phyloP scores from a whole-genome alignment of 2,329 filamentous ascomycete genomes.

The Meredithiella fracta region DNA sequence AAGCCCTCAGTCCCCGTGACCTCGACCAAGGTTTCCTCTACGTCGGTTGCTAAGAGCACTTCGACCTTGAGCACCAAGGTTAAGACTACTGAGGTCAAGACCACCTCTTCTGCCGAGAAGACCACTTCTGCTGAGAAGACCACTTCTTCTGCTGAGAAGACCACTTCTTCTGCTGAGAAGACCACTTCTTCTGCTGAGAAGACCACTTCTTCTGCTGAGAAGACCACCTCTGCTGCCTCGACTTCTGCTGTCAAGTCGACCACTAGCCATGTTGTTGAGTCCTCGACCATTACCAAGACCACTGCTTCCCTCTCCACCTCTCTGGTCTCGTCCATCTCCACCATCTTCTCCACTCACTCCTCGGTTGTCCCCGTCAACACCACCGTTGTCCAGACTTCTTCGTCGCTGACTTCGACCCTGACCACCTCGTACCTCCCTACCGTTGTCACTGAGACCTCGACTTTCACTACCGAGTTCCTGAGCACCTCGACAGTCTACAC shows the following conservation, averaged over 20 bases:
- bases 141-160: neutral
- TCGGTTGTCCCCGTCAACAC: conserved; percentile 12
- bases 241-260: conserved; percentile 14
- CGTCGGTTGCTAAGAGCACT: conserved; percentile 16
- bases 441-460: conserved; percentile 14
- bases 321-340: conserved; percentile 8
- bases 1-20: conserved; percentile 15
- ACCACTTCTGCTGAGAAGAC: neutral
- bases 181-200: conserved; percentile 9
- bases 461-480: conserved; percentile 24
- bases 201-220: conserved; percentile 13
- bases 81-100: conserved; percentile 17
- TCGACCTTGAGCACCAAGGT: conserved; percentile 13
- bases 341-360: conserved; percentile 10
- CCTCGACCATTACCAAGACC: conserved; percentile 19
- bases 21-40: conserved; percentile 12
- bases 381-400: conserved; percentile 11
- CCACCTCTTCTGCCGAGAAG: conserved; percentile 16
- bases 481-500: conserved; percentile 35
- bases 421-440: conserved; percentile 11
- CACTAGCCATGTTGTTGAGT: conserved; percentile 16
- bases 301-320: conserved; percentile 12
- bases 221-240: neutral
- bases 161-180: conserved; percentile 13
- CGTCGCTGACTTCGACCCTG: conserved; percentile 10